A percentile compares a stretch with the other conserved stretches of the same genome.
These are phyloP conservation scores for Ilex paraguariensis DNA, from an alignment of 305 asterid species.

Conservation along the genomic window DNA sequence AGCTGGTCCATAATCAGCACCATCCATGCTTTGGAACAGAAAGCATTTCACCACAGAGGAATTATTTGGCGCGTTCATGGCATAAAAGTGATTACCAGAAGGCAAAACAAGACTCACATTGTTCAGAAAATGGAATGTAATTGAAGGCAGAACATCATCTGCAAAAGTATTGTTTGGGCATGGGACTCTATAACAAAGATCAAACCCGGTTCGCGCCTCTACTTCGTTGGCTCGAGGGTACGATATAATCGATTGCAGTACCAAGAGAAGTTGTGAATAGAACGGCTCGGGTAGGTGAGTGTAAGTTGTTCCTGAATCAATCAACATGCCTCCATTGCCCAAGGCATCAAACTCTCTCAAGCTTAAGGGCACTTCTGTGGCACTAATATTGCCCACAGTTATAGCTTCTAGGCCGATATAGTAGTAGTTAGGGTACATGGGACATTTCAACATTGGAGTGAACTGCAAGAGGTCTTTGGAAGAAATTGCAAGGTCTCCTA, in stretches of 20 bases:
- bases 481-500: conserved; percentile 60
- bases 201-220: conserved; percentile 52
- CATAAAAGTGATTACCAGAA: conserved; percentile 49
- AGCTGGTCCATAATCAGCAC: conserved; percentile 50
- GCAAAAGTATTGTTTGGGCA: conserved; percentile 24
- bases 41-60: conserved; percentile 53
- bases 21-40: conserved; percentile 62
- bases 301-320: conserved; percentile 76
- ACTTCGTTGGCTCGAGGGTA: conserved; percentile 48
- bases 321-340: conserved; percentile 72
- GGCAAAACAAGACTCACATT: conserved; percentile 53
- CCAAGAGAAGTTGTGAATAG: conserved; percentile 41
- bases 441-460: conserved; percentile 60
- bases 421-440: conserved; percentile 57
- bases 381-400: conserved; percentile 33
- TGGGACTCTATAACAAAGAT: conserved; percentile 58
- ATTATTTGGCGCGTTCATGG: conserved; percentile 55
- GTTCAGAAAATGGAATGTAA: conserved; percentile 63
- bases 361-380: conserved; percentile 33
- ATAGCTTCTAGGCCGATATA: conserved; percentile 62
- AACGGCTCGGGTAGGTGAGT: conserved; percentile 65
- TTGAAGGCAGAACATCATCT: conserved; percentile 42
- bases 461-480: conserved; percentile 56
- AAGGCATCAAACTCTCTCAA: conserved; percentile 47
- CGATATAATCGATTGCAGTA: conserved; percentile 30